Evolutionary conservation across 2,329 filamentous ascomycete genomes (phyloP).

Genomic region (Endocalyx cinctus): DNA sequence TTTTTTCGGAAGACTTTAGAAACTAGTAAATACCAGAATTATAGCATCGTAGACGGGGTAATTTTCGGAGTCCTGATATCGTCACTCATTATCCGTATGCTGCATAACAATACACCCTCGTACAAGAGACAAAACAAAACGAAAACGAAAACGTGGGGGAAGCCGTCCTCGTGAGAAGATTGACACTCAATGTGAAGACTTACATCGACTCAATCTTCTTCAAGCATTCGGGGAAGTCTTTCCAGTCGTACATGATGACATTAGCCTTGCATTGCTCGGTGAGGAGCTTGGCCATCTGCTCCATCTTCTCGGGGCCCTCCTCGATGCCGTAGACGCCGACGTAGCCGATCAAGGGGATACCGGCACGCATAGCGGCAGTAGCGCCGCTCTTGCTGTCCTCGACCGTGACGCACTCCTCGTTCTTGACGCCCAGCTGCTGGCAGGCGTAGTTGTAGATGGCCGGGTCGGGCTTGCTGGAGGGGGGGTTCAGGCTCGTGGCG

Average conservation of each 20-base stretch:
- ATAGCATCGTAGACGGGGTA: background rate
- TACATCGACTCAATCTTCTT: slow-evolving; percentile 31
- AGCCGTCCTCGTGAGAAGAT: too few species aligned
- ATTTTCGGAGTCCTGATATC: slow-evolving; percentile 2
- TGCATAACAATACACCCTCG: slow-evolving; percentile 3
- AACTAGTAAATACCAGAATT: too few species aligned
- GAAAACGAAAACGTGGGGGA: too few species aligned
- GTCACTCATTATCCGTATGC: slow-evolving; percentile 4
- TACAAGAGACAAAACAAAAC: slow-evolving; percentile 1
- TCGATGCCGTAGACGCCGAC: slow-evolving; percentile 52
- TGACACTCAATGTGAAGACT: too few species aligned
- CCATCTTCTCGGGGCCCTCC: slow-evolving; percentile 43
- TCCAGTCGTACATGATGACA: slow-evolving; percentile 46
- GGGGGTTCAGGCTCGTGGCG: slow-evolving; percentile 60
- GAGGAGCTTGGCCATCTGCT: slow-evolving; percentile 51
- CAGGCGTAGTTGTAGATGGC: slow-evolving; percentile 69
- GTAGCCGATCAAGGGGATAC: slow-evolving; percentile 68
- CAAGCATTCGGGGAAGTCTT: slow-evolving; percentile 32
- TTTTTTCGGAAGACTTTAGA: too few species aligned
- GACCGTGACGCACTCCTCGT: slow-evolving; percentile 62
- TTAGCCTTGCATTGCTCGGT: slow-evolving; percentile 45
- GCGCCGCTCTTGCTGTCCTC: slow-evolving; percentile 72
- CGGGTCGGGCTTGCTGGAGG: slow-evolving; percentile 72
- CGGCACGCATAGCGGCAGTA: slow-evolving; percentile 63
- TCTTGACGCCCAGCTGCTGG: slow-evolving; percentile 59